These are phyloP conservation scores for Puccinia polysora DNA, from an alignment of 1,284 basidiomycete species.

Conservation along the genomic window DNA sequence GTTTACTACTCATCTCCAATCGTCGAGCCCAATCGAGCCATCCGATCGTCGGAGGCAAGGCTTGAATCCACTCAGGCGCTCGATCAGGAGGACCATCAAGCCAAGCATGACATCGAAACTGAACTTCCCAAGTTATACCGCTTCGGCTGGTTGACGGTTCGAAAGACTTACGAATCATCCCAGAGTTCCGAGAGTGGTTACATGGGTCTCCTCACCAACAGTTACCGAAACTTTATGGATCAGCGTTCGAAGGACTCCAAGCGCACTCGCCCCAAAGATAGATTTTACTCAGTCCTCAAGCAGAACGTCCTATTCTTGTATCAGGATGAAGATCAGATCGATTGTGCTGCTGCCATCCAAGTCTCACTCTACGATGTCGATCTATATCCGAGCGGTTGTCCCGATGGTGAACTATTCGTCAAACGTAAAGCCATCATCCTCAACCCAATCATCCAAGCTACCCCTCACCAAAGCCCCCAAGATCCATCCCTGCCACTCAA, in stretches of 20 bases:
- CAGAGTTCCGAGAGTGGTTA: slow-evolving; percentile 56
- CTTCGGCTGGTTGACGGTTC: slow-evolving; percentile 78
- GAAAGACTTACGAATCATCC: slow-evolving; percentile 68
- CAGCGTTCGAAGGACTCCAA: slow-evolving; percentile 63
- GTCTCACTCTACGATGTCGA: slow-evolving; percentile 66
- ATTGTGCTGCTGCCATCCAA: slow-evolving; percentile 79
- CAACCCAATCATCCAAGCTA: background rate
- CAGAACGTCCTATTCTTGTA: slow-evolving; percentile 82
- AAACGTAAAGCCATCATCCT: slow-evolving; percentile 38
- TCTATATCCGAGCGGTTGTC: slow-evolving; percentile 65
- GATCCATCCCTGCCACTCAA: slow-evolving; percentile 5
- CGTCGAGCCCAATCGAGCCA: slow-evolving; percentile 25
- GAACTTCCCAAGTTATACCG: slow-evolving; percentile 63
- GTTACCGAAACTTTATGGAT: slow-evolving; percentile 53
- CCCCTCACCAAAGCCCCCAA: background rate
- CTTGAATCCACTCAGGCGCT: background rate
- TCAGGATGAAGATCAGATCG: slow-evolving; percentile 78
- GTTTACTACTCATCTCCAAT: slow-evolving; percentile 53
- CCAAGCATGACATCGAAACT: slow-evolving; percentile 18
- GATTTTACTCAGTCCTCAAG: slow-evolving; percentile 82
- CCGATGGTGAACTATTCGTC: slow-evolving; percentile 46
- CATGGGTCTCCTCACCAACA: slow-evolving; percentile 49
- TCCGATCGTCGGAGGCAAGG: slow-evolving; percentile 33
- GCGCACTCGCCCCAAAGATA: slow-evolving; percentile 72
- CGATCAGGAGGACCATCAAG: slow-evolving; percentile 16